These are phyloP conservation scores for Isabelozyma heimii DNA, from an alignment of 805 yeast species.

Conservation along the genomic window DNA sequence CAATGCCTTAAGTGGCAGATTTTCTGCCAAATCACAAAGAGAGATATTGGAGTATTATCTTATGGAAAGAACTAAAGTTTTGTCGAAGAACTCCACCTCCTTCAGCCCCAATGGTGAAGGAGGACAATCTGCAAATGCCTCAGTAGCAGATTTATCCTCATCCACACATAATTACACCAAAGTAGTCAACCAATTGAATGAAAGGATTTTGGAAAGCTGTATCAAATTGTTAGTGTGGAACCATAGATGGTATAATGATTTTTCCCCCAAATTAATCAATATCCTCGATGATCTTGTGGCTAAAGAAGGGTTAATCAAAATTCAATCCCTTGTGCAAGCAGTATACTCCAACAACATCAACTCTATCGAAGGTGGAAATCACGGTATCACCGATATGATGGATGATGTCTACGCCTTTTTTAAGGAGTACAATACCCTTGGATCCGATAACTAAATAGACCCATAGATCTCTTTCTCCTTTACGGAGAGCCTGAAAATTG, in stretches of 20 bases:
- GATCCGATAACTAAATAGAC: conserved; percentile 31
- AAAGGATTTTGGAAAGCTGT: conserved; percentile 60
- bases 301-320: conserved; percentile 76
- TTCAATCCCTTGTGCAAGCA: conserved; percentile 69
- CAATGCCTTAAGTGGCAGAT: conserved; percentile 67
- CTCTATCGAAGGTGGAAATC: conserved; percentile 30
- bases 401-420: conserved; percentile 49
- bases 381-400: conserved; percentile 59
- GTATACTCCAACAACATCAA: conserved; percentile 45
- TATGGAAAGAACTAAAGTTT: conserved; percentile 42
- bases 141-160: conserved; percentile 1
- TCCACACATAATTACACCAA: conserved; percentile 33
- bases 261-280: conserved; percentile 66
- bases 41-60: conserved; percentile 67
- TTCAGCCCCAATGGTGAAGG: conserved; percentile 4
- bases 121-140: background rate
- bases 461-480: background rate
- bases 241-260: conserved; percentile 95
- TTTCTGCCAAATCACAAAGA: conserved; percentile 76
- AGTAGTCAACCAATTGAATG: conserved; percentile 44
- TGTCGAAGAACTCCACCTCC: conserved; percentile 24
- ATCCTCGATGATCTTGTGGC: conserved; percentile 60
- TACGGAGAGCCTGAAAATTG: background rate
- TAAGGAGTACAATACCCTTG: conserved; percentile 42
- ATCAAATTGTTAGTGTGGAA: conserved; percentile 94